phyloP scores from a whole-genome alignment of 441 rosid species.

The Breynia disticha region DNA sequence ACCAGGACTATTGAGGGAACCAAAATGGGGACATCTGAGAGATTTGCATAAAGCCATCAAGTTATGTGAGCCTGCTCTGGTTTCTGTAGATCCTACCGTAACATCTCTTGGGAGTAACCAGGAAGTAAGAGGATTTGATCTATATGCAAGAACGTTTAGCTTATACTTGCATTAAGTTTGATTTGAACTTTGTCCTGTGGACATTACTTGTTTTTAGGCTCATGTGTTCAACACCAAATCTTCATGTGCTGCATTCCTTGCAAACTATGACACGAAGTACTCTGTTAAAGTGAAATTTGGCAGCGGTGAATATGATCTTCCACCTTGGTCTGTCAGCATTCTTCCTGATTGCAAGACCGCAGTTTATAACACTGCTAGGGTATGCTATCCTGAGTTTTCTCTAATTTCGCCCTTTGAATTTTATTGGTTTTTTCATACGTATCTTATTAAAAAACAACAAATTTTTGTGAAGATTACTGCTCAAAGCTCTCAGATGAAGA shows the following conservation, averaged over 20 bases:
- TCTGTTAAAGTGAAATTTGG: constrained; percentile 61
- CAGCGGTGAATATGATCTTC: constrained; percentile 63
- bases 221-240: constrained; percentile 66
- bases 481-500: constrained; percentile 71
- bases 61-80: constrained; percentile 80
- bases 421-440: constrained; percentile 5
- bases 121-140: constrained; percentile 40
- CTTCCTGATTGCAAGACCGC: constrained; percentile 98
- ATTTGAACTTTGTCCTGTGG: not conserved
- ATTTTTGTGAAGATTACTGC: constrained; percentile 55
- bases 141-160: constrained; percentile 39
- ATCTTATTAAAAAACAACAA: not conserved
- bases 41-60: constrained; percentile 88
- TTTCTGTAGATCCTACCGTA: constrained; percentile 57
- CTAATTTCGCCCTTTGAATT: constrained; percentile 2
- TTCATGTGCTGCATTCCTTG: constrained; percentile 84
- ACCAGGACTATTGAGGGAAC: constrained; percentile 70
- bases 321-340: constrained; percentile 98
- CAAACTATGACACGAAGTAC: constrained; percentile 57
- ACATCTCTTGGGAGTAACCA: constrained; percentile 65
- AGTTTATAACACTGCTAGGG: constrained; percentile 92
- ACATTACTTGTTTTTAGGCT: constrained; percentile 37
- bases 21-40: constrained; percentile 96
- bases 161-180: not conserved
- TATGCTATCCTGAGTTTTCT: constrained; percentile 21